Percentiles rank a stretch among this genome's conserved stretches.
Evolutionary conservation across 2,329 filamentous ascomycete species (phyloP).

Genomic region (Helotiales sp.): DNA sequence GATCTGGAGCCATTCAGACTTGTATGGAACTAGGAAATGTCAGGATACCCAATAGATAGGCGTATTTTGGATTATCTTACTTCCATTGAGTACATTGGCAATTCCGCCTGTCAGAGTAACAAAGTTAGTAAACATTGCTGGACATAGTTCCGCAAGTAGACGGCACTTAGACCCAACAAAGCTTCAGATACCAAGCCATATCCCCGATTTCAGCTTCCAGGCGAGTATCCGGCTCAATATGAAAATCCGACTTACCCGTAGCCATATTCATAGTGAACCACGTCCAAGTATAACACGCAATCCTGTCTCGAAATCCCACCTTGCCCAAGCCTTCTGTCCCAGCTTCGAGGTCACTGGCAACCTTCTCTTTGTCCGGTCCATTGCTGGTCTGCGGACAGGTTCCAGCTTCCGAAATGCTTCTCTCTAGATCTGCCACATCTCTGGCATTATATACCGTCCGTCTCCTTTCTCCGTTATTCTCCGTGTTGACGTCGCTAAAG

Average conservation of each 20-base stretch:
- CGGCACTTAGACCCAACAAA: too few species aligned
- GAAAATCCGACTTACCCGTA: constrained; percentile 41
- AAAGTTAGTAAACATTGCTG: not conserved
- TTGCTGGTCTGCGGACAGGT: constrained; percentile 7
- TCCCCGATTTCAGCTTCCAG: too few species aligned
- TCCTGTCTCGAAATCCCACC: constrained; percentile 47
- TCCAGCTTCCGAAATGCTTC: not conserved
- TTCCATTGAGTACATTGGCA: constrained; percentile 57
- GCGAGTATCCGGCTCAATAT: too few species aligned
- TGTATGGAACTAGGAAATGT: constrained; percentile 54
- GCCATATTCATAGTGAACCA: constrained; percentile 69
- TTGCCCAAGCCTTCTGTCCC: constrained; percentile 39
- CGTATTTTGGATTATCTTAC: constrained; percentile 48
- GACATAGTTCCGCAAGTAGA: too few species aligned
- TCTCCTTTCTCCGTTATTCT: constrained; percentile 17
- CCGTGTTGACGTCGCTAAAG: constrained; percentile 18
- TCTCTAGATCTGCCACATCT: not conserved
- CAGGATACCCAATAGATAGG: constrained; percentile 16
- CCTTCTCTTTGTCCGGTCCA: constrained; percentile 1
- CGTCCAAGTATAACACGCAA: constrained; percentile 47
- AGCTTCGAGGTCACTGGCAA: constrained; percentile 16
- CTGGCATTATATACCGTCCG: constrained; percentile 10
- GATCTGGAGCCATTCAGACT: constrained; percentile 59
- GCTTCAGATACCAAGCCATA: too few species aligned
- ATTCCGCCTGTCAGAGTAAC: constrained; percentile 49